Percentiles rank a stretch among this genome's conserved stretches.
phyloP scores from a whole-genome alignment of 139 green algal species.

The Helicosporidium sp. region DNA sequence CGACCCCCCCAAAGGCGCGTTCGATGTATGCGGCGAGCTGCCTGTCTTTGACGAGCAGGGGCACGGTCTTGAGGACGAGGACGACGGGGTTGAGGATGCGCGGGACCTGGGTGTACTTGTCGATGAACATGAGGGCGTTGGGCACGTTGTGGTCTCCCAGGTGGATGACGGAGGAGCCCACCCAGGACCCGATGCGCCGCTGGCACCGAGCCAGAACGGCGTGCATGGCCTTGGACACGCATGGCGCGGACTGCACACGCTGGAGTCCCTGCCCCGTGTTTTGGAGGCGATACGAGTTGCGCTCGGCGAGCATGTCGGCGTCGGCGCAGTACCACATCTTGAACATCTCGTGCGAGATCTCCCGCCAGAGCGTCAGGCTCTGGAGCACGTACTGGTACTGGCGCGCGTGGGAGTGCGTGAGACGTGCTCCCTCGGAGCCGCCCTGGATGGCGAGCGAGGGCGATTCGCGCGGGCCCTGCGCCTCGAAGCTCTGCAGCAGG shows the following conservation, averaged over 20 bases:
- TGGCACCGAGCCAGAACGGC: constrained; percentile 55
- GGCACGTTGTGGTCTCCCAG: constrained; percentile 89
- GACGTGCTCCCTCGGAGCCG: constrained; percentile 38
- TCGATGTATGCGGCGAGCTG: constrained; percentile 29
- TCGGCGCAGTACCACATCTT: constrained; percentile 74
- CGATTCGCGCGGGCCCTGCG: constrained; percentile 4
- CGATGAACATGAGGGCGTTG: constrained; percentile 85
- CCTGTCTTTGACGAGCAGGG: constrained; percentile 33
- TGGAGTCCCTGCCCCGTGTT: constrained; percentile 91
- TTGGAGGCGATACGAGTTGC: constrained; percentile 58
- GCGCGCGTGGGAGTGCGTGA: constrained; percentile 67
- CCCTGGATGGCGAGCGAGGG: constrained; percentile 35
- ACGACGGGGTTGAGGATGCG: constrained; percentile 80
- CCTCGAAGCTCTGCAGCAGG: constrained; percentile 26
- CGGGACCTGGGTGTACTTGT: constrained; percentile 91
- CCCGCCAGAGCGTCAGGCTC: constrained; percentile 71
- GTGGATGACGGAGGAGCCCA: constrained; percentile 78
- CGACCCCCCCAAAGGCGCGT: constrained; percentile 35
- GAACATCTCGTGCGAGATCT: constrained; percentile 72
- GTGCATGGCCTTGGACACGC: constrained; percentile 43
- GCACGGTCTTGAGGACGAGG: constrained; percentile 62
- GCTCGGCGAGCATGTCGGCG: constrained; percentile 56
- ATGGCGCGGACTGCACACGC: constrained; percentile 62
- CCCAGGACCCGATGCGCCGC: constrained; percentile 61
- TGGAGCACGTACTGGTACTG: constrained; percentile 82